Conservation (phyloP, 306 rosid genomes). For the Prunus fruticosa region DNA sequence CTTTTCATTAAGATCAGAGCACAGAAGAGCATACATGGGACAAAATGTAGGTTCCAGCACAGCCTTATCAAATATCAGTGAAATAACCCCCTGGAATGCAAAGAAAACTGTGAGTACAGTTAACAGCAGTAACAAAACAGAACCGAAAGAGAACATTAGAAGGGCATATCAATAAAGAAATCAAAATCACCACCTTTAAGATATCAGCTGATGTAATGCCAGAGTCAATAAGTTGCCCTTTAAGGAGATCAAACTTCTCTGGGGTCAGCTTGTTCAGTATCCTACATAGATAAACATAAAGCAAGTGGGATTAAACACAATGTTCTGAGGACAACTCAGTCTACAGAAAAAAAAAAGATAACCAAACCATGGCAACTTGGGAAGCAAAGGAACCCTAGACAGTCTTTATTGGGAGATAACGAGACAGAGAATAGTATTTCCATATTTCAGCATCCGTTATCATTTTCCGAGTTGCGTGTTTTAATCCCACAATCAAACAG, state of each 20-base stretch:
- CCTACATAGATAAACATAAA: conserved; percentile 41
- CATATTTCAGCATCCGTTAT: not conserved
- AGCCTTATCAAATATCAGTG: conserved; percentile 90
- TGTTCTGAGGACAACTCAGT: not conserved
- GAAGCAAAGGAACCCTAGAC: not conserved
- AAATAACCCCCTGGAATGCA: conserved; percentile 80
- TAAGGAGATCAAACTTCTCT: conserved; percentile 93
- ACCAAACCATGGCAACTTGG: not conserved
- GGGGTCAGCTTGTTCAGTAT: conserved; percentile 96
- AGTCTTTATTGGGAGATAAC: not conserved
- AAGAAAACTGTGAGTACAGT: conserved; percentile 20
- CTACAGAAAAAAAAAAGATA: not conserved
- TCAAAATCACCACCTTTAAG: conserved; percentile 48
- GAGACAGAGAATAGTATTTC: not conserved
- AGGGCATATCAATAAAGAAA: not conserved
- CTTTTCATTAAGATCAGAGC: conserved; percentile 79
- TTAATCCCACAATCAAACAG: not conserved
- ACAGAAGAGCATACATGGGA: conserved; percentile 92
- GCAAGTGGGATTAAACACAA: not conserved
- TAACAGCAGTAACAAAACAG: conserved; percentile 13
- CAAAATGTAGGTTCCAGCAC: conserved; percentile 98
- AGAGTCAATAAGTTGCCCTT: conserved; percentile 89
- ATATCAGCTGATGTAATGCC: conserved; percentile 97
- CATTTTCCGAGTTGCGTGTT: not conserved
- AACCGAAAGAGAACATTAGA: conserved; percentile 1